These are phyloP conservation scores for Diphasiastrum complanatum DNA, from an alignment of 83 land plant species.

Conservation along the genomic window DNA sequence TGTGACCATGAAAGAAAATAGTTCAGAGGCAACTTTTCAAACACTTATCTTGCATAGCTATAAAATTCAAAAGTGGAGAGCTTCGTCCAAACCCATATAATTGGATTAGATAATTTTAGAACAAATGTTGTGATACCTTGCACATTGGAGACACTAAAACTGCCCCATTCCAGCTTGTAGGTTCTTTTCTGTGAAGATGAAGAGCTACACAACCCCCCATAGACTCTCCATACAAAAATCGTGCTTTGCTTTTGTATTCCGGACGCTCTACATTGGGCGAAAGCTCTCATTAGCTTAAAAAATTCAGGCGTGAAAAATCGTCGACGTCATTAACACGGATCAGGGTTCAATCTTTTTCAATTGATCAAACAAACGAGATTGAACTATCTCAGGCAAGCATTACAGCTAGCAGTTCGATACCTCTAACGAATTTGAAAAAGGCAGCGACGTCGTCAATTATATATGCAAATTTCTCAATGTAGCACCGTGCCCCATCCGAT, in stretches of 20 bases:
- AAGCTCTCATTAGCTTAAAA: not conserved
- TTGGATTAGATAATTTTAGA: not conserved
- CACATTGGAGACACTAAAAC: conserved; percentile 18
- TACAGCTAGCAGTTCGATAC: not conserved
- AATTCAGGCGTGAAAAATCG: not conserved
- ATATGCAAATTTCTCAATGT: not conserved
- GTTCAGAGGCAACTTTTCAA: not conserved
- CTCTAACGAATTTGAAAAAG: conserved; percentile 10
- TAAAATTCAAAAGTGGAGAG: too few relatives aligned
- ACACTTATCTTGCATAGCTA: not conserved
- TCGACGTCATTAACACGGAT: not conserved
- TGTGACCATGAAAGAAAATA: not conserved
- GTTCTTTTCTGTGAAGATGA: not conserved
- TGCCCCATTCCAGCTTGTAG: conserved; percentile 5
- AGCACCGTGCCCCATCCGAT: conserved; percentile 8
- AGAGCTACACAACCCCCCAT: conserved; percentile 17
- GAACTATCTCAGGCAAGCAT: too few relatives aligned
- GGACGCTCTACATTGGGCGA: not conserved
- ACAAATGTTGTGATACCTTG: not conserved
- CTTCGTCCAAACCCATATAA: too few relatives aligned
- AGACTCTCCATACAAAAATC: not conserved
- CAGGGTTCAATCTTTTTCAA: too few relatives aligned
- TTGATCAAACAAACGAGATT: too few relatives aligned
- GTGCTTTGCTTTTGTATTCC: not conserved
- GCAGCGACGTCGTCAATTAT: conserved; percentile 4